Evolutionary conservation across 352 stramenopile genomes (phyloP).

Genomic region (Phytophthora podocarpi): DNA sequence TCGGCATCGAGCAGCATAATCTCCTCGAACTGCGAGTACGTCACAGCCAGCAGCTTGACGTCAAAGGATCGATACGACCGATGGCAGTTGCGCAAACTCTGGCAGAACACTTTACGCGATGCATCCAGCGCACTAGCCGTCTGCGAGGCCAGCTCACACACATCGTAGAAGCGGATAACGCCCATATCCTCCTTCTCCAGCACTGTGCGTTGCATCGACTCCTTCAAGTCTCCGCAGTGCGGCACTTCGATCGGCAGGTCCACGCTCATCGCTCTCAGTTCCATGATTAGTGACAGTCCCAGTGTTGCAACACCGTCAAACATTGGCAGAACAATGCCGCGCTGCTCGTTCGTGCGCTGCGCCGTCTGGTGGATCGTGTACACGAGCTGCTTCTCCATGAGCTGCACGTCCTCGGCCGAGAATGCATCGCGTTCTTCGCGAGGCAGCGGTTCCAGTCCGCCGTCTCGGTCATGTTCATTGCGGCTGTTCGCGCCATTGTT

Average conservation of each 20-base stretch:
- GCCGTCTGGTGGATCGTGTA: slow-evolving; percentile 36
- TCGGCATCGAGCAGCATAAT: slow-evolving; percentile 78
- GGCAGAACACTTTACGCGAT: slow-evolving; percentile 55
- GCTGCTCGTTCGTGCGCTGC: slow-evolving; percentile 35
- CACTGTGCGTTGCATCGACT: slow-evolving; percentile 34
- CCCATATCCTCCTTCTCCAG: slow-evolving; percentile 44
- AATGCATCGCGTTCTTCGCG: slow-evolving; percentile 12
- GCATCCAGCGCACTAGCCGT: slow-evolving; percentile 26
- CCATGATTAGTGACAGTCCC: slow-evolving; percentile 62
- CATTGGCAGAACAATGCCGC: slow-evolving; percentile 66
- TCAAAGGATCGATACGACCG: slow-evolving; percentile 53
- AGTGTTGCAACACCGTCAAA: slow-evolving; percentile 56
- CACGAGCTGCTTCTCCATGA: slow-evolving; percentile 41
- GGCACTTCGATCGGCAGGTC: slow-evolving; percentile 63
- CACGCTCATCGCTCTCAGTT: slow-evolving; percentile 52
- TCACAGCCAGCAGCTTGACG: slow-evolving; percentile 63
- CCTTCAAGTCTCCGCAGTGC: slow-evolving; percentile 61
- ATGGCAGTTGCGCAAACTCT: slow-evolving; percentile 49
- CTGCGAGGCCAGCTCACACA: slow-evolving; percentile 50
- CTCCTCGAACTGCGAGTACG: slow-evolving; percentile 75
- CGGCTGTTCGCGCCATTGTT: not conserved
- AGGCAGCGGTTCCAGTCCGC: slow-evolving; percentile 4
- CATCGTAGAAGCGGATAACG: slow-evolving; percentile 61
- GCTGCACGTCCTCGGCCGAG: slow-evolving; percentile 19
- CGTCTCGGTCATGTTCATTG: not conserved